phyloP scores from a whole-genome alignment of 768 basidiomycete species.

The Lepiota brunneoincarnata region DNA sequence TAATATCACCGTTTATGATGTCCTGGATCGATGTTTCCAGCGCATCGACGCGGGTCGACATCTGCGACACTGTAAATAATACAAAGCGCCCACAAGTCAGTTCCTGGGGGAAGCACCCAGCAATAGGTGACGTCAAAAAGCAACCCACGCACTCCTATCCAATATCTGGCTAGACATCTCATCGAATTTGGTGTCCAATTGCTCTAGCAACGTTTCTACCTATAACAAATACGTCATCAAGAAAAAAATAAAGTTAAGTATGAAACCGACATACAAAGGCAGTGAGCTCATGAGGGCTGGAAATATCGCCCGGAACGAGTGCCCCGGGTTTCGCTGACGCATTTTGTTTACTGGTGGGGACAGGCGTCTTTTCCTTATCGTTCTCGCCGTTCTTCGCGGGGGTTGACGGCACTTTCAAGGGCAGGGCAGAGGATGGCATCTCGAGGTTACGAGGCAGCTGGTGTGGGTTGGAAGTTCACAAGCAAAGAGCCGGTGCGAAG shows the following conservation, averaged over 20 bases:
- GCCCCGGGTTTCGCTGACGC: conserved; percentile 36
- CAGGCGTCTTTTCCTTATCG: conserved; percentile 54
- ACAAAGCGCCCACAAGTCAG: no score
- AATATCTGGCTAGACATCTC: conserved; percentile 91
- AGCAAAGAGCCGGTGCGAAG: background rate
- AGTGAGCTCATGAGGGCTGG: conserved; percentile 91
- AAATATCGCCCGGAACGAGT: conserved; percentile 61
- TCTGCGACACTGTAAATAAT: conserved; percentile 71
- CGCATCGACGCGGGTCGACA: conserved; percentile 89
- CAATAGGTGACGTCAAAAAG: conserved; percentile 7
- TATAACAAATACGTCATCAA: conserved; percentile 23
- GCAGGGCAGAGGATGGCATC: conserved; percentile 56
- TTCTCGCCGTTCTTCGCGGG: conserved; percentile 43
- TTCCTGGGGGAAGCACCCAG: no score
- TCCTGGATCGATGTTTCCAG: conserved; percentile 90
- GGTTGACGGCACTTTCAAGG: conserved; percentile 63
- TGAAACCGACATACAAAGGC: conserved; percentile 61
- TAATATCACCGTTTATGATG: conserved; percentile 78
- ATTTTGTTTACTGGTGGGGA: conserved; percentile 39
- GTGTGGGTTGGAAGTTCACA: background rate
- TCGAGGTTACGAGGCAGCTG: conserved; percentile 13
- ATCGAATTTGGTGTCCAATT: conserved; percentile 88
- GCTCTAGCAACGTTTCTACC: conserved; percentile 87
- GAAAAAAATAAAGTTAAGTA: conserved; percentile 8
- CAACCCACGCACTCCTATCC: conserved; percentile 66